These are phyloP conservation scores for Fusarium penzigii DNA, from an alignment of 2,329 filamentous ascomycete species.

Conservation along the genomic window DNA sequence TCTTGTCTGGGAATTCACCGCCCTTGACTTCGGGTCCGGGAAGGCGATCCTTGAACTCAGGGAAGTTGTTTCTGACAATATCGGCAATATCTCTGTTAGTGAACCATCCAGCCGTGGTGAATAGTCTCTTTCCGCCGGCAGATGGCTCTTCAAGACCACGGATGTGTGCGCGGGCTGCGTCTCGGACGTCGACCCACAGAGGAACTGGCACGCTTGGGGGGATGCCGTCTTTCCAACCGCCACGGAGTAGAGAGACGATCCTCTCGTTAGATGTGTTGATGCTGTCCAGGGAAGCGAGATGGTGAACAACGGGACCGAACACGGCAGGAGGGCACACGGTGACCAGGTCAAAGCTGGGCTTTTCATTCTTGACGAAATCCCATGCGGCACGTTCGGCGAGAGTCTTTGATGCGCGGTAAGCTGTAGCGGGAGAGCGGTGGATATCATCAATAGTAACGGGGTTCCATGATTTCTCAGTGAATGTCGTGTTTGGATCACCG, in stretches of 20 bases:
- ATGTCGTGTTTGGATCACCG: constrained; percentile 41
- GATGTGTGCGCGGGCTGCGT: constrained; percentile 55
- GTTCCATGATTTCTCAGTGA: constrained; percentile 55
- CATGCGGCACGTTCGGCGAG: constrained; percentile 55
- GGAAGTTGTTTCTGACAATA: constrained; percentile 49
- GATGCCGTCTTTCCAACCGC: constrained; percentile 49
- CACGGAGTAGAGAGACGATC: constrained; percentile 51
- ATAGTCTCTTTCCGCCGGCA: constrained; percentile 52
- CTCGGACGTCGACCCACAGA: constrained; percentile 58
- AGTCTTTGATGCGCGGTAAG: constrained; percentile 58
- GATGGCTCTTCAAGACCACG: constrained; percentile 49
- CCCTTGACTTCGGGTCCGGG: constrained; percentile 47
- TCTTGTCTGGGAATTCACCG: constrained; percentile 42
- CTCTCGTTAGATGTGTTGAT: constrained; percentile 57
- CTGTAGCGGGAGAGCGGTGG: constrained; percentile 38
- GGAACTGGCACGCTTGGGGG: constrained; percentile 42
- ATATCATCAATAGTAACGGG: constrained; percentile 50
- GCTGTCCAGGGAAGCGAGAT: constrained; percentile 44
- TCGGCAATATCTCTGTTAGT: constrained; percentile 47
- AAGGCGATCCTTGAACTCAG: constrained; percentile 49
- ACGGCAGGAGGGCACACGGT: constrained; percentile 59
- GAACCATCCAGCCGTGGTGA: constrained; percentile 50
- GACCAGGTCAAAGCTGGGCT: constrained; percentile 50
- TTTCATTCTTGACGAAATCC: constrained; percentile 48
- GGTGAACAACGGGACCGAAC: constrained; percentile 53